Percentiles rank a stretch among this genome's conserved stretches.
Evolutionary conservation across 2,329 filamentous ascomycete species (phyloP).

Genomic region (Curvularia lunata): DNA sequence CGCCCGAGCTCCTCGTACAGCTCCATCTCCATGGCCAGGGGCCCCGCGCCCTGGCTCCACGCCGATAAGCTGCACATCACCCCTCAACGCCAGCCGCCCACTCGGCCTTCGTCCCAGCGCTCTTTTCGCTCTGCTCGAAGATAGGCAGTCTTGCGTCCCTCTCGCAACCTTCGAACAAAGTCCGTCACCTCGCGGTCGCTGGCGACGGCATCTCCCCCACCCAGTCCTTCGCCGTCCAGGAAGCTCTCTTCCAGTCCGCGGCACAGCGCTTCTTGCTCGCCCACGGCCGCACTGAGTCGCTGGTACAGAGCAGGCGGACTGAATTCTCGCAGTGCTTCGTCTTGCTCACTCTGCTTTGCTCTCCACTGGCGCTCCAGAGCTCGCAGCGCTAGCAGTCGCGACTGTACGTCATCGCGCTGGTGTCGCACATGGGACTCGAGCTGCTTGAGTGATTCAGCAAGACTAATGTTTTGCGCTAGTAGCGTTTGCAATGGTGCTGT

Average conservation of each 20-base stretch:
- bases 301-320: conserved; percentile 87
- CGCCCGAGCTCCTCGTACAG: not conserved
- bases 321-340: conserved; percentile 81
- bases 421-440: conserved; percentile 65
- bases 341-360: conserved; percentile 87
- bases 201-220: conserved; percentile 57
- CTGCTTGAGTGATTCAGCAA: conserved; percentile 68
- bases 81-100: conserved; percentile 82
- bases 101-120: conserved; percentile 93
- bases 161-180: conserved; percentile 81
- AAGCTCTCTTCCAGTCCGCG: conserved; percentile 91
- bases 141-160: conserved; percentile 79
- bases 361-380: conserved; percentile 92
- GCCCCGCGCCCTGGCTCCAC: not conserved
- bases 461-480: conserved; percentile 72
- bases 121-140: conserved; percentile 85
- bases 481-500: conserved; percentile 69
- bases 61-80: not conserved
- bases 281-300: conserved; percentile 74
- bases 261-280: conserved; percentile 83
- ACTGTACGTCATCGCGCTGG: conserved; percentile 75
- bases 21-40: too few relatives aligned
- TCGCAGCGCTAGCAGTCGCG: conserved; percentile 80
- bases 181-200: conserved; percentile 83
- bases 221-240: conserved; percentile 64